Evolutionary conservation across 257 asterid genomes (phyloP).

Genomic region (Rehmannia glutinosa): DNA sequence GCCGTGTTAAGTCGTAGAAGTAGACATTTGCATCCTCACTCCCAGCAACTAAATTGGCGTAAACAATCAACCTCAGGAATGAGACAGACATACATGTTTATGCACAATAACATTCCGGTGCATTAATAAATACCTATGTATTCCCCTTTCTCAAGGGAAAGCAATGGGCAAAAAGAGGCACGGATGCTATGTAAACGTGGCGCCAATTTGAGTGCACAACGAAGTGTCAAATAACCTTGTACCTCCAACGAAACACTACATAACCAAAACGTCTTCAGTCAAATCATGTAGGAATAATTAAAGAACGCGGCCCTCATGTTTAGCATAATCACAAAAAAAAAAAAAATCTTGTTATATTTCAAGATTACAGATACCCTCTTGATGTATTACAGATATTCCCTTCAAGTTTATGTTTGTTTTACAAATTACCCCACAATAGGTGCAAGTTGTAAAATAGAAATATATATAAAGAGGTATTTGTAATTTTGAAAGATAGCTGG

Average conservation of each 20-base stretch:
- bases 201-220: constrained; percentile 81
- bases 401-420: too few relatives aligned
- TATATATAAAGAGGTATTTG: too few relatives aligned
- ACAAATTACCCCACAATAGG: too few relatives aligned
- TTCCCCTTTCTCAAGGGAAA: constrained; percentile 98
- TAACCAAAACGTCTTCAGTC: constrained; percentile 15
- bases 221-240: constrained; percentile 85
- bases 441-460: too few relatives aligned
- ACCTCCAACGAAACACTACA: constrained; percentile 78
- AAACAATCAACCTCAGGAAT: constrained; percentile 22
- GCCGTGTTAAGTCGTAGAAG: constrained; percentile 91
- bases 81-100: not conserved
- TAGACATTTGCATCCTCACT: constrained; percentile 95
- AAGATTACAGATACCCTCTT: not conserved
- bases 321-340: too few relatives aligned
- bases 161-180: constrained; percentile 97
- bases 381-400: not conserved
- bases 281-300: not conserved
- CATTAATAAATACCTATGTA: constrained; percentile 53
- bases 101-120: not conserved
- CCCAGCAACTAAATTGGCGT: constrained; percentile 72
- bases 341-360: too few relatives aligned
- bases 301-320: too few relatives aligned
- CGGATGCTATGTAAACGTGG: constrained; percentile 85
- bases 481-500: too few relatives aligned